These are phyloP conservation scores for Plenodomus tracheiphilus DNA, from an alignment of 2,329 filamentous ascomycete genomes.

Conservation along the genomic window DNA sequence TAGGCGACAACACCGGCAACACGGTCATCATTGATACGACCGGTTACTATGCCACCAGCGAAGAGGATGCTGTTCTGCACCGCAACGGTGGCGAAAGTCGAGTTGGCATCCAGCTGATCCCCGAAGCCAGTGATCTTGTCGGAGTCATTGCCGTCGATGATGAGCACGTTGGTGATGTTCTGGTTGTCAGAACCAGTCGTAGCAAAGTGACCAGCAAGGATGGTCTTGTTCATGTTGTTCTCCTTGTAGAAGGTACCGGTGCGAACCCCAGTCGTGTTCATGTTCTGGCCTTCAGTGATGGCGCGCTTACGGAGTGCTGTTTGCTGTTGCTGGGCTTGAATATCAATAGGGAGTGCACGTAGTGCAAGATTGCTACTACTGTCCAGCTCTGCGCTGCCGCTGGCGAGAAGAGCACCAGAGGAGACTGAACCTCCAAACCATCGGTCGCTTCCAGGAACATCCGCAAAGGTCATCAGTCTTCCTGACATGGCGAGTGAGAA, in stretches of 20 bases:
- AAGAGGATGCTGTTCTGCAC: constrained; percentile 61
- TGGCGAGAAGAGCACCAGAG: constrained; percentile 72
- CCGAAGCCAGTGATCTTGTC: constrained; percentile 71
- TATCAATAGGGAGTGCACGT: constrained; percentile 50
- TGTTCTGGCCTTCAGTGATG: constrained; percentile 47
- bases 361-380: constrained; percentile 36
- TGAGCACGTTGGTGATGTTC: constrained; percentile 74
- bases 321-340: constrained; percentile 33
- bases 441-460: constrained; percentile 61
- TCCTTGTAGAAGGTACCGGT: constrained; percentile 77
- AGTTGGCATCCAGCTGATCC: constrained; percentile 67
- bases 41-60: constrained; percentile 79
- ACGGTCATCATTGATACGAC: constrained; percentile 63
- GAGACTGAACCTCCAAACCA: constrained; percentile 84
- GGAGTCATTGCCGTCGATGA: constrained; percentile 76
- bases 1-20: constrained; percentile 80
- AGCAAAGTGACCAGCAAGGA: constrained; percentile 85
- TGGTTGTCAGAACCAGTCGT: constrained; percentile 70
- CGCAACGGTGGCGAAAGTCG: constrained; percentile 72
- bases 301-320: constrained; percentile 46
- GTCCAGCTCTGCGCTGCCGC: constrained; percentile 70
- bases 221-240: constrained; percentile 75
- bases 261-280: constrained; percentile 67
- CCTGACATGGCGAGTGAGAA: constrained; percentile 71
- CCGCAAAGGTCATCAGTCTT: constrained; percentile 70